phyloP scores from a whole-genome alignment of 306 rosid species.

The Acacia acuminata region DNA sequence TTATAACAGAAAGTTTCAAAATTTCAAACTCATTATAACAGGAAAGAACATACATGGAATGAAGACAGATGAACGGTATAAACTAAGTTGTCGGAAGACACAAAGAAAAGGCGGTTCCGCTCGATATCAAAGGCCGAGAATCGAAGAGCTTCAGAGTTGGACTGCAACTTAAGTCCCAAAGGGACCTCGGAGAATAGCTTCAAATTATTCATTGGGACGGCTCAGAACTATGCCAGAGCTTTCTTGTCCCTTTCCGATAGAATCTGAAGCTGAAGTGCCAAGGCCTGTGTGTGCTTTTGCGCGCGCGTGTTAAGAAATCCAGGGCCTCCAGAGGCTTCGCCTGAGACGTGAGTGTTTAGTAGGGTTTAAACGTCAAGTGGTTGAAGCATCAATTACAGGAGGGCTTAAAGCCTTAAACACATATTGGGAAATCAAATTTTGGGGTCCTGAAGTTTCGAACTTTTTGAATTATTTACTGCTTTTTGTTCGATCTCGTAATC shows the following conservation, averaged over 20 bases:
- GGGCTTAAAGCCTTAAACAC: background rate
- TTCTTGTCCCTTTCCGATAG: background rate
- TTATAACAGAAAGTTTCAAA: background rate
- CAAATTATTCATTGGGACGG: conserved; percentile 64
- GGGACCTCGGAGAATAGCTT: conserved; percentile 69
- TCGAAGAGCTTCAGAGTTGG: conserved; percentile 48
- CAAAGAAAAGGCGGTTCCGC: conserved; percentile 85
- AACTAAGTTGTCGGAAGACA: conserved; percentile 67
- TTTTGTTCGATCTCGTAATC: background rate
- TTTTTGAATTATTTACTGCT: background rate
- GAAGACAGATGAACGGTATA: conserved; percentile 73
- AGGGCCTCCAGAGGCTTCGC: background rate
- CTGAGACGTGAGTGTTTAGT: background rate
- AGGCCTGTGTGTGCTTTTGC: too few relatives aligned
- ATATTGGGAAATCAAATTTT: background rate
- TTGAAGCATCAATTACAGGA: background rate
- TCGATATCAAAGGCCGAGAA: conserved; percentile 84
- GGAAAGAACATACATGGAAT: conserved; percentile 53
- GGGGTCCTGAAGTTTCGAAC: background rate
- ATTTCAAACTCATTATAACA: background rate
- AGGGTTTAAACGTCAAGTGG: background rate
- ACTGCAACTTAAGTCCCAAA: conserved; percentile 48
- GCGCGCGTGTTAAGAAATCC: background rate
- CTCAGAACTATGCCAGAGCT: background rate
- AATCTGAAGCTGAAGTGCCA: background rate